phyloP scores from a whole-genome alignment of 768 basidiomycete genomes.

The Cubamyces lactineus region DNA sequence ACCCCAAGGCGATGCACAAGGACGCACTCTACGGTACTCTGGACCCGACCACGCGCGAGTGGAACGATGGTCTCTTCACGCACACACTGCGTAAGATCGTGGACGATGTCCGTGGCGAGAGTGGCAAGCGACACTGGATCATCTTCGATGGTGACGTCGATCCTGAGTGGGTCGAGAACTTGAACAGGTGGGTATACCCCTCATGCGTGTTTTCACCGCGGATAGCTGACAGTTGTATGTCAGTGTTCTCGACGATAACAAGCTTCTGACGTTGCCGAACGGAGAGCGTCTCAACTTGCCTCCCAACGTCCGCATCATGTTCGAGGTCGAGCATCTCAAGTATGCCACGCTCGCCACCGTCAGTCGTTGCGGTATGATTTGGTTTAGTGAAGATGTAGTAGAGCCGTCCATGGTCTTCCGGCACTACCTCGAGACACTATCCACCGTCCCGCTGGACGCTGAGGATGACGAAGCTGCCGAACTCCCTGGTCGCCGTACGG shows the following conservation, averaged over 20 bases:
- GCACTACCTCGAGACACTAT: conserved; percentile 81
- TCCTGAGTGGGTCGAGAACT: conserved; percentile 99
- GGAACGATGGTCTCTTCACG: conserved; percentile 99
- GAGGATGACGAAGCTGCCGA: conserved; percentile 84
- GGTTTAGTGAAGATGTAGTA: conserved; percentile 98
- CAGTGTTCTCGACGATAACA: conserved; percentile 99
- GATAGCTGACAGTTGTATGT: conserved; percentile 1
- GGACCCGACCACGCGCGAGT: conserved; percentile 96
- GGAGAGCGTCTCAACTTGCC: conserved; percentile 98
- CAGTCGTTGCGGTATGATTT: conserved; percentile 99
- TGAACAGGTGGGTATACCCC: conserved; percentile 80
- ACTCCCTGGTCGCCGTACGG: conserved; percentile 61
- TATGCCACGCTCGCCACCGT: conserved; percentile 98
- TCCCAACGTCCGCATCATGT: conserved; percentile 98
- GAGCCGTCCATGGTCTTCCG: conserved; percentile 90
- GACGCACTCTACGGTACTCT: conserved; percentile 97
- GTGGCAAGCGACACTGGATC: conserved; percentile 96
- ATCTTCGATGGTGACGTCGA: conserved; percentile 99
- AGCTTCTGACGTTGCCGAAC: conserved; percentile 93
- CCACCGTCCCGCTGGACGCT: conserved; percentile 76
- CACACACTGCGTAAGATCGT: conserved; percentile 97
- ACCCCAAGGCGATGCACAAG: conserved; percentile 99
- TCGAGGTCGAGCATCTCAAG: conserved; percentile 96
- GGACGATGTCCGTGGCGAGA: conserved; percentile 98
- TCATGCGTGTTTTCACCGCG: background rate